Evolutionary conservation across 2,329 filamentous ascomycete genomes (phyloP).

Genomic region (Colletotrichum acutatum): DNA sequence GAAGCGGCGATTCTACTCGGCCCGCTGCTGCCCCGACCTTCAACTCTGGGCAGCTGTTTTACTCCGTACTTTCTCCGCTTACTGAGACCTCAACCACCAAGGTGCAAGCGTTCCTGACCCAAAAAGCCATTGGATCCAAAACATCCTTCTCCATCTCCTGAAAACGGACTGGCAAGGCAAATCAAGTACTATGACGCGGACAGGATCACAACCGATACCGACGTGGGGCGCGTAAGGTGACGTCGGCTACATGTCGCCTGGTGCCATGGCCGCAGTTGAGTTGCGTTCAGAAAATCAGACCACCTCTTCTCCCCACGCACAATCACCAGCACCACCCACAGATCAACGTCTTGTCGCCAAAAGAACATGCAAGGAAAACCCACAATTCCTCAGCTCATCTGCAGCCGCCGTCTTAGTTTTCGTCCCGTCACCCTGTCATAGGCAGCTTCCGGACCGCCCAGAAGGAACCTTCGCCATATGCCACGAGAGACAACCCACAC

Average conservation of each 20-base stretch:
- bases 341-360: neutral
- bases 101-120: constrained; percentile 7
- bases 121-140: neutral
- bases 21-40: neutral
- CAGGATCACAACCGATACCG: neutral
- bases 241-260: constrained; percentile 22
- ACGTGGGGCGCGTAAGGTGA: constrained; percentile 27
- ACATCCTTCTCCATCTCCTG: neutral
- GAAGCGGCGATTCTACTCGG: neutral
- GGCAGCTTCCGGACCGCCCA: constrained; percentile 4
- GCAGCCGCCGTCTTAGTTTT: constrained; percentile 7
- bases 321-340: constrained; percentile 10
- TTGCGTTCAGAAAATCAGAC: constrained; percentile 32
- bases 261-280: constrained; percentile 12
- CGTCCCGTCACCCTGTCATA: constrained; percentile 3
- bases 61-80: neutral
- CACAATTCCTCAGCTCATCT: constrained; percentile 31
- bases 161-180: neutral
- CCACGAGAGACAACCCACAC: neutral
- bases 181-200: neutral
- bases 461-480: neutral
- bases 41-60: neutral
- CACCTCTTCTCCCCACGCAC: constrained; percentile 27
- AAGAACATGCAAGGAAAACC: constrained; percentile 17
- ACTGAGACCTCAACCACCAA: neutral